Conservation (phyloP, 73 alveolate genomes). For the Tetrahymena elliotti region DNA sequence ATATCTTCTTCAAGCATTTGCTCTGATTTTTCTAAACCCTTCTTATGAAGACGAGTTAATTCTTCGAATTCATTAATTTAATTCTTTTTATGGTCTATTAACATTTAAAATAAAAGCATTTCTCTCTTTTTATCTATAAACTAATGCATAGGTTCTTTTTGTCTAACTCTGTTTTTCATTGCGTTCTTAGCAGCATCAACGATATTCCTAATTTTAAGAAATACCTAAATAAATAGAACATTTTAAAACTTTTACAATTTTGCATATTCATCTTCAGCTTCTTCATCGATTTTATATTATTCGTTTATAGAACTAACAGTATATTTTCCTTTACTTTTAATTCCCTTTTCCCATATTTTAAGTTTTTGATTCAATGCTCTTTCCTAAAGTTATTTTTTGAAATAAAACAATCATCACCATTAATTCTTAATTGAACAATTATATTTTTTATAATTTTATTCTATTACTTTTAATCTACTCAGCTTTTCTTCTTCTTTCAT, state of each 20-base stretch:
- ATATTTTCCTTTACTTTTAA: constrained; percentile 6
- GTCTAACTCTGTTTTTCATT: constrained; percentile 21
- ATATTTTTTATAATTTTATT: neutral
- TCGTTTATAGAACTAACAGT: constrained; percentile 13
- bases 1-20: constrained; percentile 31
- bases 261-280: neutral
- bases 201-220: neutral
- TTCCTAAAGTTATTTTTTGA: neutral
- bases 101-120: constrained; percentile 26
- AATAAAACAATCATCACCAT: neutral
- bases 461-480: neutral
- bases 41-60: constrained; percentile 7
- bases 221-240: neutral
- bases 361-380: constrained; percentile 4
- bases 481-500: constrained; percentile 27
- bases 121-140: constrained; percentile 32
- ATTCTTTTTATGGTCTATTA: constrained; percentile 19
- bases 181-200: constrained; percentile 32
- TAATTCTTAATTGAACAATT: too few relatives aligned
- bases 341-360: constrained; percentile 16
- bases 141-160: constrained; percentile 31
- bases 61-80: constrained; percentile 25
- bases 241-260: neutral
- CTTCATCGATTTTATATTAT: constrained; percentile 1
- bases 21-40: constrained; percentile 29